Evolutionary conservation across 2,329 filamentous ascomycete species (phyloP), one percentile per base, ranked within the genome.

Genomic region (Penicillium sp.): DNA sequence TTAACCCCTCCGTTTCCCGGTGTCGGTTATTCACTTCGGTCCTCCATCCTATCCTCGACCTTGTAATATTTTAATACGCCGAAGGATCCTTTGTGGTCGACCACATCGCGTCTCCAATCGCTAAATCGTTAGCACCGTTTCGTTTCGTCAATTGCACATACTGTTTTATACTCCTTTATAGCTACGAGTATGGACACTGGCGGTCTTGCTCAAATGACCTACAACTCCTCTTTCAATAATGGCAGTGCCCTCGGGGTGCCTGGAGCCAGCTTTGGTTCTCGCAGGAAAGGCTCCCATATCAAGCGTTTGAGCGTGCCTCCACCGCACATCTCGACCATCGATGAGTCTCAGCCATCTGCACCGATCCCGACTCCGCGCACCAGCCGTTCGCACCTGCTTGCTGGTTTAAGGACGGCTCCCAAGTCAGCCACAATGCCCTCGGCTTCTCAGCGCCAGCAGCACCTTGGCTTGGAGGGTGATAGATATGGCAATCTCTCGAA

Each of bases 161-260:
- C 53, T n/a, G n/a, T n/a, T n/a, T 55, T 54, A 49, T 48, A 52
- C 58, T 46, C 54, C 49, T 51, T 52, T 46, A 63, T 49, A 54
- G 64, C 52, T 45, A 60, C 62, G 69, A 71, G 69, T 67, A 72
- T 94, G 85, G 86, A 95, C 91, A 84, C 91, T 82, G 91, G 91
- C 81, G 88, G 89, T 93, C 88, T 95, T 78, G 85, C 89, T 93
- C 89, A 94, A 81, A 97, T 97, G 91, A 87, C 88, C 76, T 91
- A 88, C 78, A 87, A 84, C 71, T 87, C 87, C 70, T 75, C 79
- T 69, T 77, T 85, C 70, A 77, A 80, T 66, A 77, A 80, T 66
- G 80, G 80, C 63, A 68, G 63, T 70, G 84, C 82, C 62, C 77
- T 95, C 61, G 82, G 83, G 65, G 82, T 88, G 74, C 85, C 89